phyloP scores from a whole-genome alignment of 306 rosid species.

The Crotalaria pallida region DNA sequence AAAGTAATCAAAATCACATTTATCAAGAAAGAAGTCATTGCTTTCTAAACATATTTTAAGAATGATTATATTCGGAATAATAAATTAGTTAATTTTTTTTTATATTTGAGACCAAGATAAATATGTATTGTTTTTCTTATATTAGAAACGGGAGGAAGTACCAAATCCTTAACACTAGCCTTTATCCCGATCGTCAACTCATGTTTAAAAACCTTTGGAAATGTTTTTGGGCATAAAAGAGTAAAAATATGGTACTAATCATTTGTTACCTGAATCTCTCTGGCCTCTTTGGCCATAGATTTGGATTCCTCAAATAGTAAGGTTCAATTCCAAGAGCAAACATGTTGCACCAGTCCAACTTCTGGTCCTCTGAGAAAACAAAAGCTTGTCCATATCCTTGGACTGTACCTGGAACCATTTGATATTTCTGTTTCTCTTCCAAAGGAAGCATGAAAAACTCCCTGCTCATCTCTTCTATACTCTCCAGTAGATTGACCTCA shows the following conservation, averaged over 20 bases:
- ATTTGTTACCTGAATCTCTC: conserved; percentile 54
- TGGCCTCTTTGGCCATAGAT: conserved; percentile 81
- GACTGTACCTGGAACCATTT: conserved; percentile 82
- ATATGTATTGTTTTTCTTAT: too few relatives aligned
- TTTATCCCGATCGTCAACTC: too few relatives aligned
- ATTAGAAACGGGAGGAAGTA: too few relatives aligned
- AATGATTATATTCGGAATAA: too few relatives aligned
- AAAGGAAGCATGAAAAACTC: conserved; percentile 91
- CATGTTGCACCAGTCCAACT: conserved; percentile 98
- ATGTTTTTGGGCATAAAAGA: background rate
- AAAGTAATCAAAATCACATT: too few relatives aligned
- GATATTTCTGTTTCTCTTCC: conserved; percentile 80
- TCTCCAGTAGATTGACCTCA: conserved; percentile 56
- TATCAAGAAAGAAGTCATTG: too few relatives aligned
- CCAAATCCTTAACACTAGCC: too few relatives aligned
- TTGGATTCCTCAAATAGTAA: conserved; percentile 48
- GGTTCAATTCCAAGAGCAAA: conserved; percentile 92
- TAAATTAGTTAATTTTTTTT: too few relatives aligned
- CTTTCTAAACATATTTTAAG: too few relatives aligned
- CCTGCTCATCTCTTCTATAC: conserved; percentile 53
- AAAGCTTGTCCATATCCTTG: conserved; percentile 99
- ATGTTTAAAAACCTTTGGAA: too few relatives aligned
- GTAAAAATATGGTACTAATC: background rate
- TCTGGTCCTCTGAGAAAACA: conserved; percentile 93
- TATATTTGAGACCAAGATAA: too few relatives aligned